Conservation (phyloP, 2,329 filamentous ascomycete species). For the Penicillium sp. region DNA sequence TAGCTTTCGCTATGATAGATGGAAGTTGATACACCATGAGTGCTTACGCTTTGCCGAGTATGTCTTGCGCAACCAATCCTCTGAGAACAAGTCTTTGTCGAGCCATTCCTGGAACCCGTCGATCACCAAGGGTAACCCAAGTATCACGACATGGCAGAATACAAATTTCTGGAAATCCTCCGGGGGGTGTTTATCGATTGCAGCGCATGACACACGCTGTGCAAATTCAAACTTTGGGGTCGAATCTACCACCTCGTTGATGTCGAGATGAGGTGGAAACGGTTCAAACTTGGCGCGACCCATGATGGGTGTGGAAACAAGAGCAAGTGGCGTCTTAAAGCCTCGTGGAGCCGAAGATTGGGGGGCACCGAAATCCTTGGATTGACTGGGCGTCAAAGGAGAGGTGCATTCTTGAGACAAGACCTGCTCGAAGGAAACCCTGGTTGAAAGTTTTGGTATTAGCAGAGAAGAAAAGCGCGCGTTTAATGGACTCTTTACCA, state of each 20-base stretch:
- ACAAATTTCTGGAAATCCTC: constrained; percentile 82
- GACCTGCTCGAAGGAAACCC: no score
- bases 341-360: no score
- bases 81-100: constrained; percentile 71
- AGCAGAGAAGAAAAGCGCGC: no score
- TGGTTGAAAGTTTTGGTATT: no score
- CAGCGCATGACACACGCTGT: constrained; percentile 68
- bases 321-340: no score
- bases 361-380: no score
- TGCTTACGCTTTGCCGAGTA: constrained; percentile 69
- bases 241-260: constrained; percentile 66
- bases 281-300: constrained; percentile 62
- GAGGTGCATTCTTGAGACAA: no score
- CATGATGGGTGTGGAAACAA: background rate
- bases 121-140: constrained; percentile 82
- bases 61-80: constrained; percentile 71
- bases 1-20: background rate
- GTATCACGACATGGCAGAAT: constrained; percentile 71
- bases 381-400: no score
- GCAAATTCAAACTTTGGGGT: constrained; percentile 84
- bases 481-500: no score
- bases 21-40: no score
- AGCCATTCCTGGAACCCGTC: constrained; percentile 77
- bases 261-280: constrained; percentile 76
- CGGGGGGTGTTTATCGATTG: constrained; percentile 69